Evolutionary conservation across 257 asterid species (phyloP), one percentile per base, ranked within the genome.

Genomic region (Forsythia suspensa): DNA sequence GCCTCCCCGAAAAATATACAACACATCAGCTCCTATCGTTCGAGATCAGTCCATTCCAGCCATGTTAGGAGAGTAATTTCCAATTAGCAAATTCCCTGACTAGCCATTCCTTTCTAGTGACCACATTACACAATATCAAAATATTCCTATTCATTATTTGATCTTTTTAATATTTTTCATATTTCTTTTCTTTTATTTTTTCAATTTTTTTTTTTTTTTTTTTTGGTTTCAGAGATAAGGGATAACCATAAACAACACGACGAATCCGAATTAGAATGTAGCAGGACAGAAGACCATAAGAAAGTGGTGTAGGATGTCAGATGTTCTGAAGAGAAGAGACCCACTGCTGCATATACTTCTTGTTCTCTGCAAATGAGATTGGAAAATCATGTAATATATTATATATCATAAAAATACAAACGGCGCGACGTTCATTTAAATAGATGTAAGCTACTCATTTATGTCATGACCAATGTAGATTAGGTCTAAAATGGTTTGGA

Each of bases 281-380:
- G 65, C 43, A 77, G 2, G n/a, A 73, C 74, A 77, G 81, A 76
- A 78, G 63, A 16, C 37, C 13, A 43, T 12, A 61, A 12, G 51
- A 46, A 41, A 29, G 18, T 2, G 21, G 21, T 39, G 55, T 40
- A 5, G 76, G 63, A 10, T 44, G 20, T 78, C 84, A 82, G 74
- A n/a, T 39, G 37, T 73, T 82, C 71, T 74, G 83, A 57, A 84
- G 83, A 37, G 83, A 85, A 37, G 89, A 84, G 21, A 84, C 88
- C 89, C 89, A 88, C 59, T 84, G 87, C 77, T 85, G 87, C 88
- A 85, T 76, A 42, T 72, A 63, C 61, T 81, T 85, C 89, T 80
- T 85, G 80, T 80, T 78, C 24, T 82, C 91, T 87, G 91, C 85
- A 77, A 12, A 76, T 36, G 18, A 63, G 68, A 39, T 44, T 3